phyloP scores from a whole-genome alignment of 2,329 filamentous ascomycete species.

The Truncatella angustata region DNA sequence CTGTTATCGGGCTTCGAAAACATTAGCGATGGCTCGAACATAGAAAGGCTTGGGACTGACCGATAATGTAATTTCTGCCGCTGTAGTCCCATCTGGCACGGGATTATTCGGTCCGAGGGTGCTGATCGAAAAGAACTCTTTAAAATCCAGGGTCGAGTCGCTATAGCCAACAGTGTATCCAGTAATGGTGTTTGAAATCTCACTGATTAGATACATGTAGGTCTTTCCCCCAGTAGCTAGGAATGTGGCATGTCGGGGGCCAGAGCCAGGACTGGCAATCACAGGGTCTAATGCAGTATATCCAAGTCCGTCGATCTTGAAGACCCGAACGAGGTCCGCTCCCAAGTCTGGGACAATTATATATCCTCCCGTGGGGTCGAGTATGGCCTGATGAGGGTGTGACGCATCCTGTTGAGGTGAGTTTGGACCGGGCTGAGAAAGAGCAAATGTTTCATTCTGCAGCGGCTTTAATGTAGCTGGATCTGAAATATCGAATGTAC shows the following conservation, averaged over 20 bases:
- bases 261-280: conserved; percentile 48
- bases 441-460: conserved; percentile 10
- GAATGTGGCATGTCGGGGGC: conserved; percentile 67
- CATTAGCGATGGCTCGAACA: conserved; percentile 28
- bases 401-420: conserved; percentile 11
- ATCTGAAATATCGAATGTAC: conserved; percentile 9
- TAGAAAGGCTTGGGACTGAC: conserved; percentile 38
- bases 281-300: conserved; percentile 40
- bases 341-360: conserved; percentile 12
- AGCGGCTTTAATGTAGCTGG: conserved; percentile 3
- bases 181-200: conserved; percentile 57
- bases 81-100: conserved; percentile 41
- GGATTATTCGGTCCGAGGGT: conserved; percentile 43
- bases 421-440: conserved; percentile 9
- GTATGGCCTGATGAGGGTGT: conserved; percentile 12
- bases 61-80: conserved; percentile 57
- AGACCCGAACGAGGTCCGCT: conserved; percentile 59
- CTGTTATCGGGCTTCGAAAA: conserved; percentile 52
- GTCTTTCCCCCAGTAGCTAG: conserved; percentile 40
- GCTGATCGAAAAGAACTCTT: conserved; percentile 44
- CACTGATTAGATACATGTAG: conserved; percentile 60
- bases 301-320: conserved; percentile 48
- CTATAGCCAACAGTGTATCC: conserved; percentile 56
- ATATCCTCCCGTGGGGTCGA: conserved; percentile 12
- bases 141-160: conserved; percentile 40